Evolutionary conservation across 176 grass and related monocot species (phyloP), one percentile per base, ranked within the genome.

Genomic region (Rhynchospora tenuis): DNA sequence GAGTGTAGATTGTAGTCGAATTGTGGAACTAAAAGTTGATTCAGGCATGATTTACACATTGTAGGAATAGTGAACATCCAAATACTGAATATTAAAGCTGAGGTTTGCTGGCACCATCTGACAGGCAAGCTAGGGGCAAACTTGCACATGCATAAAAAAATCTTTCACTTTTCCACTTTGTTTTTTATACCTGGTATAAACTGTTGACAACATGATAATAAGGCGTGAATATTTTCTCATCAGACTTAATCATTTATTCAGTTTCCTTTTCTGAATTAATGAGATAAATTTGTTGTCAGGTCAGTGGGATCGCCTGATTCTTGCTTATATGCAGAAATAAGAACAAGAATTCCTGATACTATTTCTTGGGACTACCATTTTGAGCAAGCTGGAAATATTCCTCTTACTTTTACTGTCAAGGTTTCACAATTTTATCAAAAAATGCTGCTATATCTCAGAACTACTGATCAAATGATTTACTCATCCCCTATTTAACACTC

Each of bases 261-360:
- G 50, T 56, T 77, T 67, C 43, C 4, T 76, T 54, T 52, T 52
- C 73, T 55, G 14, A 56, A 24, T 69, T 79, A 16, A 23, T 64
- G 72, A 24, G 60, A 84, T 74, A 7, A 73, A 24, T 80, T 59
- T 0, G 43, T 59, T 7, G 55, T 28, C 81, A 98, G 95, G 55
- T 95, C 91, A 6, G 89, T 98, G 81, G 95, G 87, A 24, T 98
- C 91, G 16, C 72, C 83, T 57, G 93, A 95, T 86, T 85, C 88
- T 84, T 99, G 96, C 47, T 70, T 93, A 33, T 93, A 95, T 83
- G 91, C 96, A 62, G 93, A 95, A 87, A 99, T 99, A 83, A 95
- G 93, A 90, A 99, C 97, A 23, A 99, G 93, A 90, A 96, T 99
- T 82, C 97, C 97, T 22, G 97, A 99, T 64, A 92, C 93, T 57